phyloP scores from a whole-genome alignment of 148 eudicot species.

The Limonium bicolor region DNA sequence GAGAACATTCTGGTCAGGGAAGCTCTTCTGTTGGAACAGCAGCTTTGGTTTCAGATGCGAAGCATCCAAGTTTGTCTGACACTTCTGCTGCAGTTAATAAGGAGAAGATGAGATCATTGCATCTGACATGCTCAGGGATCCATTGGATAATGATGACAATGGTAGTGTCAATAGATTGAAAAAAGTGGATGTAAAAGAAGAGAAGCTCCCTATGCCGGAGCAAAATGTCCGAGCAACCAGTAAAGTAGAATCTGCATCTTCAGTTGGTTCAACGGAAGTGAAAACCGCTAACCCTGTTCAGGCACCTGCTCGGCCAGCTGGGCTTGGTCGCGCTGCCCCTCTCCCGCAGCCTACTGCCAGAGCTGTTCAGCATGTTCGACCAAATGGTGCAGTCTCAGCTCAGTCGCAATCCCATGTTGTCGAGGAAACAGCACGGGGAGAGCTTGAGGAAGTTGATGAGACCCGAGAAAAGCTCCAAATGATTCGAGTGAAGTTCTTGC shows the following conservation, averaged over 20 bases:
- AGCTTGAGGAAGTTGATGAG: slow-evolving; percentile 78
- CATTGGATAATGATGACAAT: slow-evolving; percentile 10
- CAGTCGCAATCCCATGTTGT: slow-evolving; percentile 38
- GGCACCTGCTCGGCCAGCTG: slow-evolving; percentile 58
- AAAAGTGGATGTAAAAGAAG: slow-evolving; percentile 10
- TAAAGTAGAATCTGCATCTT: slow-evolving; percentile 19
- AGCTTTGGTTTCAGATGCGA: slow-evolving; percentile 8
- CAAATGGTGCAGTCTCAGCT: slow-evolving; percentile 49
- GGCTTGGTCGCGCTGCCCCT: slow-evolving; percentile 80
- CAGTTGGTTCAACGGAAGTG: slow-evolving; percentile 13
- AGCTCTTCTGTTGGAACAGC: slow-evolving; percentile 16
- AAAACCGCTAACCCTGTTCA: slow-evolving; percentile 20
- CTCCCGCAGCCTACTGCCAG: slow-evolving; percentile 67
- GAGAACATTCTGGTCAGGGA: slow-evolving; percentile 1
- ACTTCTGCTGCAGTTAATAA: slow-evolving; percentile 9
- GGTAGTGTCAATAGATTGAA: slow-evolving; percentile 4
- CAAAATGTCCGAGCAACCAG: slow-evolving; percentile 19
- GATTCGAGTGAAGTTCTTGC: slow-evolving; percentile 90
- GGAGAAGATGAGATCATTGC: slow-evolving; percentile 1
- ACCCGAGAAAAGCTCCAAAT: slow-evolving; percentile 93
- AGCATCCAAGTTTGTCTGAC: slow-evolving; percentile 4
- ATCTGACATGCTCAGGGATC: slow-evolving; percentile 9
- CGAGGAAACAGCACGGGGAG: slow-evolving; percentile 60
- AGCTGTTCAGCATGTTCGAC: slow-evolving; percentile 47
- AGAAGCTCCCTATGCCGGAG: slow-evolving; percentile 11